Base-by-base conservation (phyloP, 805 yeast species). In the Starmerella floricola region DNA sequence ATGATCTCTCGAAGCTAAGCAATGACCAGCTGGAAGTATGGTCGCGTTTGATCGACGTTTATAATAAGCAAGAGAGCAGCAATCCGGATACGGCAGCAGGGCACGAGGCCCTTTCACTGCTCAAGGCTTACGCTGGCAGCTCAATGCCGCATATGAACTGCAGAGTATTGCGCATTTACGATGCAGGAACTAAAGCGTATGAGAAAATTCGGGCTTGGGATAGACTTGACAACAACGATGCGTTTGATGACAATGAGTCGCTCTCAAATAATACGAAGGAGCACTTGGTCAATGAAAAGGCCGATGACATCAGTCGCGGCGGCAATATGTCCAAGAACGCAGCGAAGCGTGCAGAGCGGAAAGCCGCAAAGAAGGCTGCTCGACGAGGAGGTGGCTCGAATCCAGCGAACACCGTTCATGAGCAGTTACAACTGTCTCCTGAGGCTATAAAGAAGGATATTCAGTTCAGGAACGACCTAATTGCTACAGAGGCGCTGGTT, bases 401-500 rank as follows among this genome's bases (percentile, higher is more conserved):
- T 12, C 28, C 48, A 10, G 51, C 44, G 4, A 32, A 29, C 11
- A 40, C 48, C 2, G 44, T 44, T 2, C 46, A 39, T 16, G 47
- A 27, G n/a, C 52, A 50, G 38, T 44, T 46, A 10, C 53, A 55
- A 21, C 41, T 35, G 16, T 40, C 55, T 2, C 53, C 52, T 3
- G 60, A 55, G 28, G 58, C 54, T 31, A 48, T 55, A 15, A 49
- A 50, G 43, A 40, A 40, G 8, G 59, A 58, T 19, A 45, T 42
- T 1, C 54, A 55, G 44, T 64, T 67, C 52, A 55, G 62, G 31
- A 51, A 49, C n/a, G 56, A 59, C 26, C 55, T 67, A 26, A 55
- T 55, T 49, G 45, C 59, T 13, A 66, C 71, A 0, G 70, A 66
- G 46, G 71, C 71, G 8, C 50, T 66, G 18, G 62, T 64, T 2